Conservation (phyloP, 176 grass and related monocot genomes). For the Hyparrhenia diplandra region DNA sequence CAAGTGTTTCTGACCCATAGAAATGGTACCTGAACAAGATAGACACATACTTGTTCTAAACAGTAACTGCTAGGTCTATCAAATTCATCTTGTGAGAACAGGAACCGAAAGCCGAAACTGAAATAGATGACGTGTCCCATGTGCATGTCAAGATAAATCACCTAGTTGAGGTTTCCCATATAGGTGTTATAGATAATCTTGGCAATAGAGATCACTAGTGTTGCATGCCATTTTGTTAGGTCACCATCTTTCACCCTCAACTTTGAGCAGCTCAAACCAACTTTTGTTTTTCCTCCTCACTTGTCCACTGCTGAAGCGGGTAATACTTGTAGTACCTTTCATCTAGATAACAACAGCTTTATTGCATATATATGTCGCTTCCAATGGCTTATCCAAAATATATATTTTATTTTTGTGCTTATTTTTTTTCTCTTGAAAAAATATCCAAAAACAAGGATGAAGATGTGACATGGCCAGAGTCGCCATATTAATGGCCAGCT, state of each 20-base stretch:
- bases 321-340: not conserved
- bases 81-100: too few species aligned
- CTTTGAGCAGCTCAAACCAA: not conserved
- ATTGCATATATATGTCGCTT: constrained; percentile 16
- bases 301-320: not conserved
- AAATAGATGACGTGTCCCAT: too few species aligned
- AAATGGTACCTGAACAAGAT: too few species aligned
- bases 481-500: not conserved
- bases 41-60: too few species aligned
- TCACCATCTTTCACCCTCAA: not conserved
- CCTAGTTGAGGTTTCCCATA: too few species aligned
- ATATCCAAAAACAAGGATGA: not conserved
- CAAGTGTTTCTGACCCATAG: too few species aligned
- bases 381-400: constrained; percentile 16
- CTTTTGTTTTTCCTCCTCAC: not conserved
- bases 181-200: too few species aligned
- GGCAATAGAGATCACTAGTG: too few species aligned
- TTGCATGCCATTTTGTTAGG: not conserved
- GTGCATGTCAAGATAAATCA: too few species aligned
- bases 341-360: constrained; percentile 1
- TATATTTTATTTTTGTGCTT: too few species aligned
- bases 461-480: not conserved
- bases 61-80: too few species aligned
- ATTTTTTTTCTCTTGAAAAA: not conserved
- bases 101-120: too few species aligned